Evolutionary conservation across 2,329 filamentous ascomycete species (phyloP).

Genomic region (Epichloe gansuensis): DNA sequence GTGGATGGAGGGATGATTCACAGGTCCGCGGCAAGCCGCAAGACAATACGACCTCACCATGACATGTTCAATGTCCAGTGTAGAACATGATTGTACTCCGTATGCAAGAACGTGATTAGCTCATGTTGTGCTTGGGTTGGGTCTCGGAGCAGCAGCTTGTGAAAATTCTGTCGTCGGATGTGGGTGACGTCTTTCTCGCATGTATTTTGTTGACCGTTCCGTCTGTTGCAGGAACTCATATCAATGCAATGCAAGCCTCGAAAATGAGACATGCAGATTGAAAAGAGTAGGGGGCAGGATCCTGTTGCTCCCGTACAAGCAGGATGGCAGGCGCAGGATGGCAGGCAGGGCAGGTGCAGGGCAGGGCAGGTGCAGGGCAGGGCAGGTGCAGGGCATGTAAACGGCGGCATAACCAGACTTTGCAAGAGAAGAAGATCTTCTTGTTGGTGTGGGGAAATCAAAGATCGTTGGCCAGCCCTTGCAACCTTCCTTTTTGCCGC

Average conservation of each 20-base stretch:
- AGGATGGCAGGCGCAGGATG: too few species aligned
- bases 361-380: too few species aligned
- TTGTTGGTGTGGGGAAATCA: not conserved
- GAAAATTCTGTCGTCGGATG: not conserved
- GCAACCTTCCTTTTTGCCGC: not conserved
- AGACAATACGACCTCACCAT: not conserved
- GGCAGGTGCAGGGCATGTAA: too few species aligned
- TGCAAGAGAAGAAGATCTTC: not conserved
- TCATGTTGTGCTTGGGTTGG: not conserved
- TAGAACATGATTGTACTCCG: too few species aligned
- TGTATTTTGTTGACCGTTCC: not conserved
- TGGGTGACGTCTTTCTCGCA: not conserved
- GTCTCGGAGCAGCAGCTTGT: not conserved
- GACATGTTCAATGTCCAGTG: not conserved
- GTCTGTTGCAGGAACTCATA: slow-evolving; percentile 3
- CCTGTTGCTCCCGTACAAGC: too few species aligned
- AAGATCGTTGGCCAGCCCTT: not conserved
- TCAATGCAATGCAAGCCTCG: slow-evolving; percentile 3
- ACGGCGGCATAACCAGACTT: not conserved
- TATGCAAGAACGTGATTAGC: too few species aligned
- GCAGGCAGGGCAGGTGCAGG: too few species aligned
- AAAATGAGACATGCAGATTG: slow-evolving; percentile 3
- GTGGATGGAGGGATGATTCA: too few species aligned
- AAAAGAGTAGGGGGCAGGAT: too few species aligned
- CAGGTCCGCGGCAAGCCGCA: not conserved